Evolutionary conservation across 2,329 filamentous ascomycete genomes (phyloP).

Genomic region (Westerdykella ornata): DNA sequence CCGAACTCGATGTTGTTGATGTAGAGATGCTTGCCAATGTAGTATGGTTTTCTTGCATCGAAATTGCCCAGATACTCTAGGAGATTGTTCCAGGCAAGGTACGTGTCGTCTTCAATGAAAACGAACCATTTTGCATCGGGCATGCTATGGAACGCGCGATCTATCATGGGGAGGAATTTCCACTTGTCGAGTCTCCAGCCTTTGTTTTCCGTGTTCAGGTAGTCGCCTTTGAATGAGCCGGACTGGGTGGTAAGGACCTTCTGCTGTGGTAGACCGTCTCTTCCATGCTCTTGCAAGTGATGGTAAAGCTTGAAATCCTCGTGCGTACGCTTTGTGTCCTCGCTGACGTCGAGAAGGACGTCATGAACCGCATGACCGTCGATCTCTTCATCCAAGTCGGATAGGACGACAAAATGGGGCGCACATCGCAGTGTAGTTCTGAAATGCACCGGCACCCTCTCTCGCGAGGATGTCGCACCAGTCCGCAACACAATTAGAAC

Average conservation of each 20-base stretch:
- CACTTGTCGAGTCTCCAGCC: conserved; percentile 54
- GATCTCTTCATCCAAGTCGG: conserved; percentile 52
- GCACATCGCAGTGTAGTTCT: conserved; percentile 52
- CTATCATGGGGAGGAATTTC: conserved; percentile 53
- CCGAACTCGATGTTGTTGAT: conserved; percentile 42
- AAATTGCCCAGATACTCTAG: conserved; percentile 37
- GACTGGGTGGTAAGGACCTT: conserved; percentile 26
- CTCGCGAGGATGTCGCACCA: conserved; percentile 52
- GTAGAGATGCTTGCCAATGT: conserved; percentile 41
- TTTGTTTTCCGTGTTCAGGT: conserved; percentile 29
- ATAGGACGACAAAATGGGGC: conserved; percentile 51
- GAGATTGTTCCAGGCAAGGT: conserved; percentile 35
- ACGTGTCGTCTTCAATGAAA: conserved; percentile 36
- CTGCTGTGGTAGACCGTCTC: conserved; percentile 35
- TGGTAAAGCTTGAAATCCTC: conserved; percentile 51
- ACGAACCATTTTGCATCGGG: conserved; percentile 36
- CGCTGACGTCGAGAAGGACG: conserved; percentile 42
- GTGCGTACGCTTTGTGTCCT: conserved; percentile 34
- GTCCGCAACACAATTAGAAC: conserved; percentile 55
- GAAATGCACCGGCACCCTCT: conserved; percentile 54
- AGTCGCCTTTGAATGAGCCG: conserved; percentile 31
- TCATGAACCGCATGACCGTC: conserved; percentile 45
- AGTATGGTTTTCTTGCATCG: conserved; percentile 36
- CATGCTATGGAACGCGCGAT: conserved; percentile 40
- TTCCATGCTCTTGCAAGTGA: conserved; percentile 42